These are phyloP conservation scores for Helichrysum umbraculigerum DNA, from an alignment of 129 eudicot species.

Conservation along the genomic window DNA sequence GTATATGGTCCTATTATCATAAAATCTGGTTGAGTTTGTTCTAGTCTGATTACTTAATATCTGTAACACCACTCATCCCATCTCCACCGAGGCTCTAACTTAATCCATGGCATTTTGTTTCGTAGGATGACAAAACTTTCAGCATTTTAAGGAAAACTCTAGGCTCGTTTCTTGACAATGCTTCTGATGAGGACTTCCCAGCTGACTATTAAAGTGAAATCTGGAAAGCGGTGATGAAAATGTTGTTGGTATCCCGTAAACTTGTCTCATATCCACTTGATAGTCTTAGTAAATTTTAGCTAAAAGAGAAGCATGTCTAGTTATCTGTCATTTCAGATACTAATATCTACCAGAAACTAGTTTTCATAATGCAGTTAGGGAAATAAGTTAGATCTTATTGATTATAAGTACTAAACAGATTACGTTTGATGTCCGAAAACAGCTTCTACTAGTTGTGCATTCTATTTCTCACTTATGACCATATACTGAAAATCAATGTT, in stretches of 20 bases:
- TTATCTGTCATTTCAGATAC: conserved; percentile 14
- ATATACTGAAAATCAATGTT: too few species aligned
- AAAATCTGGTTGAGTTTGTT: background rate
- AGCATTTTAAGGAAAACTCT: conserved; percentile 78
- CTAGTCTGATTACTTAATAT: too few species aligned
- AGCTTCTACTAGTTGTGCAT: too few species aligned
- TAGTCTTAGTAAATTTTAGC: conserved; percentile 18
- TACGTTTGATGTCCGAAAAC: background rate
- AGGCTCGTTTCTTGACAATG: conserved; percentile 78
- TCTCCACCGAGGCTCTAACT: background rate
- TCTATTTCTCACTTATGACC: too few species aligned
- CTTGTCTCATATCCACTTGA: conserved; percentile 13
- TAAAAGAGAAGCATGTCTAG: background rate
- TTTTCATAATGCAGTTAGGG: conserved; percentile 15
- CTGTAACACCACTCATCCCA: background rate
- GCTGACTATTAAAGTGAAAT: conserved; percentile 56
- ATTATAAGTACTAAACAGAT: background rate
- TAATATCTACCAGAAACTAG: conserved; percentile 1
- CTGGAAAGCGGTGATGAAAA: conserved; percentile 7
- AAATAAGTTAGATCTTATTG: conserved; percentile 15
- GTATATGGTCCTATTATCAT: background rate
- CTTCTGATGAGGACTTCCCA: conserved; percentile 86
- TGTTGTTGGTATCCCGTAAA: conserved; percentile 16
- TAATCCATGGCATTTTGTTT: conserved; percentile 14
- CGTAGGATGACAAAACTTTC: conserved; percentile 87